These are phyloP conservation scores for Talaromyces sp. DNA, from an alignment of 2,329 filamentous ascomycete genomes.

Conservation along the genomic window DNA sequence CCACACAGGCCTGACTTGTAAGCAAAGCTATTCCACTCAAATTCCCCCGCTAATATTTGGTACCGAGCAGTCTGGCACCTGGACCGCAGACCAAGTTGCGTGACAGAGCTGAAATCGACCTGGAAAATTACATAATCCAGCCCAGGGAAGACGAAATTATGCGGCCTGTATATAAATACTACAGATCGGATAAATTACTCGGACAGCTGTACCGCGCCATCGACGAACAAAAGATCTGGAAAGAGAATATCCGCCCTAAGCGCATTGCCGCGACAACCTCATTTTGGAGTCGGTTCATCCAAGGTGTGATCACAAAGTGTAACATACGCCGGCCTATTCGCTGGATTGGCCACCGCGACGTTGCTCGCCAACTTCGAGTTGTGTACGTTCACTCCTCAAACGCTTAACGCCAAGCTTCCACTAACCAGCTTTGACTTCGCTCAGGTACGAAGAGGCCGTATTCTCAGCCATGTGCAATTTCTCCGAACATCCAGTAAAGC, in stretches of 20 bases:
- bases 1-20: conserved; percentile 52
- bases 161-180: conserved; percentile 50
- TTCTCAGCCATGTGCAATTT: conserved; percentile 43
- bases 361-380: background rate
- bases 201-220: conserved; percentile 67
- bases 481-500: conserved; percentile 34
- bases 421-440: background rate
- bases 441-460: conserved; percentile 50
- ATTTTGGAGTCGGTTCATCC: conserved; percentile 11
- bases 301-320: background rate
- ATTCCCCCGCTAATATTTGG: background rate
- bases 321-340: background rate
- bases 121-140: conserved; percentile 44
- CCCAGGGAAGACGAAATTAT: conserved; percentile 44
- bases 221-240: conserved; percentile 60
- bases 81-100: conserved; percentile 18
- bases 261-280: background rate
- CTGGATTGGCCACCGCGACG: background rate
- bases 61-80: conserved; percentile 15
- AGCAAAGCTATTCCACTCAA: conserved; percentile 20
- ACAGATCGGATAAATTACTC: conserved; percentile 62
- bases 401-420: background rate
- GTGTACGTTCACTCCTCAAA: background rate
- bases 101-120: conserved; percentile 36
- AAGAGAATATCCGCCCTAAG: conserved; percentile 9